A percentile compares a stretch with the other conserved stretches of the same genome.
Evolutionary conservation across 139 green algal genomes (phyloP).

Genomic region (Picochlorum costavermella): DNA sequence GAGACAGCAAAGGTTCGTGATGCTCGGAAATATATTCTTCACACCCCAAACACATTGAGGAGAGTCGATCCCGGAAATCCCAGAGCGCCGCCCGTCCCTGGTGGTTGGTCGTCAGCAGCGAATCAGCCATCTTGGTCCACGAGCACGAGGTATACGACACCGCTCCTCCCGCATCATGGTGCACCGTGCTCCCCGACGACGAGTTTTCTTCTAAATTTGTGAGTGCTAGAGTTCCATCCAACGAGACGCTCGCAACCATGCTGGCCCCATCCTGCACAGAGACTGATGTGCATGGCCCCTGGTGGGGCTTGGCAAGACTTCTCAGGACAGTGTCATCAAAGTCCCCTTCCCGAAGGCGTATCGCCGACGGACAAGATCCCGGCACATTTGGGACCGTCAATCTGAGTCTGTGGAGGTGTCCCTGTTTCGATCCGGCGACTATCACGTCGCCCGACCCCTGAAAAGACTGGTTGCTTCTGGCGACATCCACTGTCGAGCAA

Average conservation of each 20-base stretch:
- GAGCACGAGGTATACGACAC: not conserved
- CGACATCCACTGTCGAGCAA: not conserved
- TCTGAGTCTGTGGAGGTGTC: not conserved
- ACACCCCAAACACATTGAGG: not conserved
- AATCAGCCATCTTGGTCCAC: not conserved
- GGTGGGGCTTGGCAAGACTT: not conserved
- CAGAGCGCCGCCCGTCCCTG: slow-evolving; percentile 1
- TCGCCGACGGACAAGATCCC: slow-evolving; percentile 3
- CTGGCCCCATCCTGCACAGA: not conserved
- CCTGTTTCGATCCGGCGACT: not conserved
- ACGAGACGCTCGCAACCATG: not conserved
- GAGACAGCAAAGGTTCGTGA: not conserved
- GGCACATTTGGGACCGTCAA: not conserved
- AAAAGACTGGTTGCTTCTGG: not conserved
- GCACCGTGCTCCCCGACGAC: not conserved
- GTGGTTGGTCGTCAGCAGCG: slow-evolving; percentile 1
- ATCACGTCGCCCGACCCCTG: not conserved
- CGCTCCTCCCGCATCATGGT: not conserved
- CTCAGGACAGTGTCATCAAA: not conserved
- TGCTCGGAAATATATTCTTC: not conserved
- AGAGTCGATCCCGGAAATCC: not conserved
- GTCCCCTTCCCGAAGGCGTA: slow-evolving; percentile 7
- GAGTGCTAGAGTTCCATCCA: not conserved
- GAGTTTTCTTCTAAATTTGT: not conserved
- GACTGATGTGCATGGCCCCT: not conserved